These are phyloP conservation scores for Colletotrichum aenigma DNA, from an alignment of 2,329 filamentous ascomycete species.

Conservation along the genomic window DNA sequence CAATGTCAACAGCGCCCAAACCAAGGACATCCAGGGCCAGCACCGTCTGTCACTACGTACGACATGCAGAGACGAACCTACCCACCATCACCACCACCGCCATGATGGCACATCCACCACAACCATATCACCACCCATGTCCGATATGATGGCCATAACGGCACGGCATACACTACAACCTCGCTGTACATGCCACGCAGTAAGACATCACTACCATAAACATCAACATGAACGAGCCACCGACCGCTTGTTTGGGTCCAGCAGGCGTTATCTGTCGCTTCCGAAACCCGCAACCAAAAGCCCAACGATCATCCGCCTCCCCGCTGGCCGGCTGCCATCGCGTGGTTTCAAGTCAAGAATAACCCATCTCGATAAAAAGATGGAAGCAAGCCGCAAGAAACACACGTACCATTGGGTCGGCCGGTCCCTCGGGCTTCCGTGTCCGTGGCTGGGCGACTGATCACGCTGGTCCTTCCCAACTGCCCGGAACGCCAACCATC, in stretches of 20 bases:
- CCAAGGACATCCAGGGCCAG: neutral
- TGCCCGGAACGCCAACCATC: constrained; percentile 18
- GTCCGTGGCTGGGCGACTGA: constrained; percentile 5
- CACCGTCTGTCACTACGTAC: neutral
- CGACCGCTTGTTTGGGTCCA: neutral
- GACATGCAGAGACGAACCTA: neutral
- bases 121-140: neutral
- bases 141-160: neutral
- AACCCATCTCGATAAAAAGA: neutral
- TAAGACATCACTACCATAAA: neutral
- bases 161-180: neutral
- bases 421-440: constrained; percentile 13
- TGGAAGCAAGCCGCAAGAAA: neutral
- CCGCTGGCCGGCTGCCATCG: neutral
- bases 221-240: neutral
- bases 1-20: neutral
- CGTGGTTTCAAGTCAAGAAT: neutral
- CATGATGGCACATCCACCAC: neutral
- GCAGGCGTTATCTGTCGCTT: neutral
- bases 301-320: neutral
- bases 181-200: neutral
- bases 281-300: neutral
- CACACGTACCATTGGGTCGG: neutral
- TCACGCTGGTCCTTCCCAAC: constrained; percentile 16
- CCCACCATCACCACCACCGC: neutral